Evolutionary conservation across 768 basidiomycete species (phyloP).

Genomic region (Crucibulum laeve): DNA sequence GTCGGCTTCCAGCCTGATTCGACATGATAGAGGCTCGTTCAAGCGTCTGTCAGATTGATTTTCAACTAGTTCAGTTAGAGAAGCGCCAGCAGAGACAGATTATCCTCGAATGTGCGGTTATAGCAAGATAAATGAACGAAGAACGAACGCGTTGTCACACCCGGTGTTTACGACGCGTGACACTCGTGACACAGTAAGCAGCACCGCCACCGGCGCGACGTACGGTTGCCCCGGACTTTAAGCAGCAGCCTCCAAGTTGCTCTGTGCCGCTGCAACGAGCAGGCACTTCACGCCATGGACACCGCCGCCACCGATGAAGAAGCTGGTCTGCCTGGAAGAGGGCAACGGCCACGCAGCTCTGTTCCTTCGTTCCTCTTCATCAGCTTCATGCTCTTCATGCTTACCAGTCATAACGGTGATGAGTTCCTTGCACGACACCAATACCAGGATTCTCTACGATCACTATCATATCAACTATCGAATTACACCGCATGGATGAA

Average conservation of each 20-base stretch:
- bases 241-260: not conserved
- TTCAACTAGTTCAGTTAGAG: not conserved
- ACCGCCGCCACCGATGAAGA: slow-evolving; percentile 30
- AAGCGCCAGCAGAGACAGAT: slow-evolving; percentile 1
- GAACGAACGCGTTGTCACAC: no score
- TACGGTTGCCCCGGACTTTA: no score
- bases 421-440: slow-evolving; percentile 60
- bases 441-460: slow-evolving; percentile 61
- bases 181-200: no score
- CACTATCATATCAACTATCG: slow-evolving; percentile 54
- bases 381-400: slow-evolving; percentile 70
- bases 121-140: no score
- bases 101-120: slow-evolving; percentile 1
- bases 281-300: slow-evolving; percentile 15
- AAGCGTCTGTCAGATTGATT: not conserved
- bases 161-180: no score
- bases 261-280: not conserved
- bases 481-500: slow-evolving; percentile 78
- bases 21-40: slow-evolving; percentile 23
- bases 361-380: slow-evolving; percentile 73
- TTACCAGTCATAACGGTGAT: slow-evolving; percentile 71
- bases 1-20: slow-evolving; percentile 43
- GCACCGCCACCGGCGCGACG: no score
- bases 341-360: slow-evolving; percentile 45
- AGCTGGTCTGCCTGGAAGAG: slow-evolving; percentile 24